These are phyloP conservation scores for Lachnum nothofagi DNA, from an alignment of 2,329 filamentous ascomycete species.

Conservation along the genomic window DNA sequence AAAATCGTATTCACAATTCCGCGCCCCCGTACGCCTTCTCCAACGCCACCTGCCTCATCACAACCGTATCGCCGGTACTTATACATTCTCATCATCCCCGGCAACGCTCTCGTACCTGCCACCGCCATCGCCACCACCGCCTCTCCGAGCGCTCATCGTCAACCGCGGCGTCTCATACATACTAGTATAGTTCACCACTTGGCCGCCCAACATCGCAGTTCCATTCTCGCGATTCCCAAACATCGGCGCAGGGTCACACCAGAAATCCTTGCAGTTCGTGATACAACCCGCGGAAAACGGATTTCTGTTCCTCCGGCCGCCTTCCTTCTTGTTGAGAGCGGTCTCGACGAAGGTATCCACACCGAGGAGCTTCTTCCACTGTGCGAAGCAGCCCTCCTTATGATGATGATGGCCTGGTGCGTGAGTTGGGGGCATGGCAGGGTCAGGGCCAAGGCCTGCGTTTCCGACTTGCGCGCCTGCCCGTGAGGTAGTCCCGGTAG, in stretches of 20 bases:
- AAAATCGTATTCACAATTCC: too few relatives aligned
- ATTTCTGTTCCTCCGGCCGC: constrained; percentile 55
- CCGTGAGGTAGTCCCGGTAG: constrained; percentile 59
- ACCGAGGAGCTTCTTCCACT: constrained; percentile 80
- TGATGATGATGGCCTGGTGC: constrained; percentile 46
- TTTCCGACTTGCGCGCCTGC: constrained; percentile 68
- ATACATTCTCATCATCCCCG: constrained; percentile 21
- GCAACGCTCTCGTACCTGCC: constrained; percentile 25
- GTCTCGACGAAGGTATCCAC: constrained; percentile 93
- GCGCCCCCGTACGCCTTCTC: not conserved
- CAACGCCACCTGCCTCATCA: not conserved
- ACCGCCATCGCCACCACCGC: constrained; percentile 13
- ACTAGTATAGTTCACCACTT: constrained; percentile 76
- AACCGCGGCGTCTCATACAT: constrained; percentile 75
- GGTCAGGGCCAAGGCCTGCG: constrained; percentile 59
- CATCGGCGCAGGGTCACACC: constrained; percentile 81
- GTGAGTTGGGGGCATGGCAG: constrained; percentile 41
- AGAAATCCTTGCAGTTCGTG: constrained; percentile 94
- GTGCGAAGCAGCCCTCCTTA: constrained; percentile 63
- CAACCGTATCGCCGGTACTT: not conserved
- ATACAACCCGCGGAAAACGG: constrained; percentile 79
- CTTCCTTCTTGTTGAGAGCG: constrained; percentile 62
- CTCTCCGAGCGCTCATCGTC: constrained; percentile 20
- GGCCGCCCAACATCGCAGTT: constrained; percentile 69
- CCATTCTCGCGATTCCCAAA: constrained; percentile 73